phyloP scores from a whole-genome alignment of 2,329 filamentous ascomycete species.

The Simplicillium sp. region DNA sequence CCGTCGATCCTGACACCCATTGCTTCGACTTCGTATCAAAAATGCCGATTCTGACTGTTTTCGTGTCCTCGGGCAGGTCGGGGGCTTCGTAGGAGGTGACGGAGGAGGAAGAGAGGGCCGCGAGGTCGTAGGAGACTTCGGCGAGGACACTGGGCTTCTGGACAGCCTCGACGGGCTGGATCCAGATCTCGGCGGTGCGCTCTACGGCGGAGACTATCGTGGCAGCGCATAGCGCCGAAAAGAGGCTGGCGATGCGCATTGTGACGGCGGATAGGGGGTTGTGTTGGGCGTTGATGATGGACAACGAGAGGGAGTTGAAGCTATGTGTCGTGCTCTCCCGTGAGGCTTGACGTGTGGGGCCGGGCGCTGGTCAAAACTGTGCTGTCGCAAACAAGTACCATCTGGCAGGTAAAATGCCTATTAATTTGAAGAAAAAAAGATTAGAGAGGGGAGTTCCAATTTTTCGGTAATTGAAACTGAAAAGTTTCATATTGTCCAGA shows the following conservation, averaged over 20 bases:
- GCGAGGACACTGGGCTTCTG: conserved; percentile 37
- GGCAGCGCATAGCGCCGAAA: conserved; percentile 33
- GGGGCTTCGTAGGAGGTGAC: conserved; percentile 48
- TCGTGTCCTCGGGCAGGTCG: conserved; percentile 32
- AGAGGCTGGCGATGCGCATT: conserved; percentile 32
- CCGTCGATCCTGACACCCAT: conserved; percentile 48
- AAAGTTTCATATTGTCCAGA: no score
- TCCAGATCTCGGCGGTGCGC: conserved; percentile 41
- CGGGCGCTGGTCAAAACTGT: no score
- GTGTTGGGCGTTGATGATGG: no score
- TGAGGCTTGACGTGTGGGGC: no score
- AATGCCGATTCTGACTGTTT: conserved; percentile 48
- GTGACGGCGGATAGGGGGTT: not conserved
- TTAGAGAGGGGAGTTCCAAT: no score
- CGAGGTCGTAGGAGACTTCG: conserved; percentile 44
- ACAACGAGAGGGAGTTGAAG: no score
- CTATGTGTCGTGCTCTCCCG: no score
- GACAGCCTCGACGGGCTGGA: conserved; percentile 36
- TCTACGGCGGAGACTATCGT: conserved; percentile 27
- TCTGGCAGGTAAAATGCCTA: no score
- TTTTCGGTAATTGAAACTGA: no score
- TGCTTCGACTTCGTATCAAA: conserved; percentile 35
- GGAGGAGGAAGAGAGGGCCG: conserved; percentile 30
- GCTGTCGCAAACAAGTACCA: no score
- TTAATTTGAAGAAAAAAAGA: no score